Conservation (phyloP, 768 basidiomycete genomes). For the Jaapia argillacea region DNA sequence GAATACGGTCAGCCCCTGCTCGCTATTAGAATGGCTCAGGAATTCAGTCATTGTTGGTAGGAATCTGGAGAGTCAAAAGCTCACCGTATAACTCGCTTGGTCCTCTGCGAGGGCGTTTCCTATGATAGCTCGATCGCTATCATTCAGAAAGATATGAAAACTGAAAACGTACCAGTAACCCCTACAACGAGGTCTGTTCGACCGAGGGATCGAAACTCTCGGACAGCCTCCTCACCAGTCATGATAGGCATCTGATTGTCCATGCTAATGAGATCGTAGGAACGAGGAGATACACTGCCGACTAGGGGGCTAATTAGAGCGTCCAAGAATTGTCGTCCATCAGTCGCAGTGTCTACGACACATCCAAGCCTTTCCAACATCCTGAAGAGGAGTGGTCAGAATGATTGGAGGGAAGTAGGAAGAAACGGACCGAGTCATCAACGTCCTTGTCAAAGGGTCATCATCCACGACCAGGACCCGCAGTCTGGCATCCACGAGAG, state of each 20-base stretch:
- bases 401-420: not conserved
- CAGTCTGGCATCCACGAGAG: not conserved
- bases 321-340: conserved; percentile 26
- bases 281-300: conserved; percentile 8
- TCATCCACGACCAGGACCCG: not conserved
- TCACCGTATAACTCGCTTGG: conserved; percentile 20
- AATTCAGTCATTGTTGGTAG: no score
- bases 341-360: conserved; percentile 23
- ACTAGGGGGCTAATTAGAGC: no score
- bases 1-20: conserved; percentile 14
- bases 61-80: no score
- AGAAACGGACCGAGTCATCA: not conserved
- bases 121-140: not conserved
- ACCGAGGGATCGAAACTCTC: conserved; percentile 19
- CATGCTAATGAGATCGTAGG: conserved; percentile 25
- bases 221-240: conserved; percentile 25
- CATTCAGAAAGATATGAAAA: not conserved
- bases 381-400: conserved; percentile 6
- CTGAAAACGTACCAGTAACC: conserved; percentile 8
- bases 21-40: no score
- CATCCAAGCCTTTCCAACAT: conserved; percentile 27
- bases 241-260: conserved; percentile 27
- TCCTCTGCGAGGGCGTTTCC: conserved; percentile 18
- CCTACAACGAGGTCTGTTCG: conserved; percentile 25
- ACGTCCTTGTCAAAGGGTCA: not conserved